Evolutionary conservation across 805 yeast genomes (phyloP).

Genomic region (Ogataea chonburiensis): DNA sequence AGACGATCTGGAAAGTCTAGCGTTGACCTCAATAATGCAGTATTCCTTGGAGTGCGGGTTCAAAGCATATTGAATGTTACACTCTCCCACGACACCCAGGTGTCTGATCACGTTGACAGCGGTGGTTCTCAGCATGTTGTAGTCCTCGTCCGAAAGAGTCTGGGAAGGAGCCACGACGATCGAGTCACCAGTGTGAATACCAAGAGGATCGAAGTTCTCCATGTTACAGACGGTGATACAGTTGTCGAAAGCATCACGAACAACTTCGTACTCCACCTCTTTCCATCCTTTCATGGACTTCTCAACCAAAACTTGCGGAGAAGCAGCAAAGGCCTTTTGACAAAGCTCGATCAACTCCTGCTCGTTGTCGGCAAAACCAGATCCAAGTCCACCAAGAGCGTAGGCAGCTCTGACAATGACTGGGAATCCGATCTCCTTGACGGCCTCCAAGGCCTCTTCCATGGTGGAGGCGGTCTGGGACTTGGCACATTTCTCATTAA

Average conservation of each 20-base stretch:
- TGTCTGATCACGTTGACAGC: constrained; percentile 97
- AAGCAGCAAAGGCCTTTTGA: constrained; percentile 87
- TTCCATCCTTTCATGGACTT: constrained; percentile 99
- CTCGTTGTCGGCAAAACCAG: constrained; percentile 93
- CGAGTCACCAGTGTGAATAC: constrained; percentile 98
- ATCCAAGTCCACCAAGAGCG: constrained; percentile 97
- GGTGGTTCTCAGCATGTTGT: constrained; percentile 95
- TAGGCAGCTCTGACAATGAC: constrained; percentile 96
- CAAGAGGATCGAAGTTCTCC: constrained; percentile 98
- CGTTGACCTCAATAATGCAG: constrained; percentile 97
- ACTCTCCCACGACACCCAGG: constrained; percentile 98
- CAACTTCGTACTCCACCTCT: constrained; percentile 98
- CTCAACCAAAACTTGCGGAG: constrained; percentile 95
- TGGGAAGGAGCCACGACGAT: constrained; percentile 99
- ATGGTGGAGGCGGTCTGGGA: constrained; percentile 81
- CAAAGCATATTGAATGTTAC: constrained; percentile 96
- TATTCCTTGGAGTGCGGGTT: constrained; percentile 92
- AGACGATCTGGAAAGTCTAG: constrained; percentile 96
- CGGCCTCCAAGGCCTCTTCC: constrained; percentile 83
- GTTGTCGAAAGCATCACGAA: constrained; percentile 94
- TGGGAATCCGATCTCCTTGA: constrained; percentile 85
- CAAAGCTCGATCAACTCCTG: constrained; percentile 79
- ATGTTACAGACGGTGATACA: constrained; percentile 98
- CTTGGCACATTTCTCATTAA: constrained; percentile 92
- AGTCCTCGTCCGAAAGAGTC: constrained; percentile 94